Percentiles rank a stretch among this genome's conserved stretches.
These are phyloP conservation scores for Verbena officinalis DNA, from an alignment of 257 asterid genomes.

Conservation along the genomic window DNA sequence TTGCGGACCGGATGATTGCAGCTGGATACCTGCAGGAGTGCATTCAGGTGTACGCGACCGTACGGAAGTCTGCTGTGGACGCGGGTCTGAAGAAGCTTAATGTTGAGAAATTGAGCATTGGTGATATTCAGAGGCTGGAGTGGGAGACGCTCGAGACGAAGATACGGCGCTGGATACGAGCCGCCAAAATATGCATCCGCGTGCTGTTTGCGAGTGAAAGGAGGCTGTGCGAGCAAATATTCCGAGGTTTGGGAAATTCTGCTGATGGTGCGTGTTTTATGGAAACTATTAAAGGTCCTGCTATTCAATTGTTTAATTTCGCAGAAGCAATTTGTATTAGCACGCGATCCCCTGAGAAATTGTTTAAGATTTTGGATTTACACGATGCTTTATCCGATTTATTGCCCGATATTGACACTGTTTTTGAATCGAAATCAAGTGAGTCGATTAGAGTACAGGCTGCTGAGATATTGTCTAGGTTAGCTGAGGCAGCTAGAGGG, in stretches of 20 bases:
- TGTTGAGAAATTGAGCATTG: slow-evolving; percentile 74
- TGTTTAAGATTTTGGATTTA: slow-evolving; percentile 88
- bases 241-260: slow-evolving; percentile 57
- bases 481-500: slow-evolving; percentile 84
- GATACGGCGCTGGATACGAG: slow-evolving; percentile 86
- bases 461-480: slow-evolving; percentile 73
- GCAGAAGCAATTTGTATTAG: slow-evolving; percentile 90
- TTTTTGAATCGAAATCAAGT: slow-evolving; percentile 66
- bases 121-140: slow-evolving; percentile 85
- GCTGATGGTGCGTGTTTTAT: slow-evolving; percentile 70
- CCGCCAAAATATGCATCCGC: slow-evolving; percentile 70
- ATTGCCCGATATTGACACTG: slow-evolving; percentile 71
- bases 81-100: slow-evolving; percentile 56
- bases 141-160: slow-evolving; percentile 82
- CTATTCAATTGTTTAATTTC: slow-evolving; percentile 77
- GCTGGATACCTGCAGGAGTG: slow-evolving; percentile 78
- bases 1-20: slow-evolving; percentile 81
- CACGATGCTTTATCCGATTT: slow-evolving; percentile 77
- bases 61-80: slow-evolving; percentile 69
- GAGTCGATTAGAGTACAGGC: slow-evolving; percentile 76
- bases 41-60: slow-evolving; percentile 82
- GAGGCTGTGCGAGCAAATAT: slow-evolving; percentile 75
- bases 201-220: slow-evolving; percentile 79
- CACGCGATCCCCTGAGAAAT: slow-evolving; percentile 78
- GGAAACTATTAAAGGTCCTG: slow-evolving; percentile 89